Evolutionary conservation across 2,329 filamentous ascomycete species (phyloP), one percentile per base, ranked within the genome.

Genomic region (Ophiognomonia clavigignenti-juglandacearum): DNA sequence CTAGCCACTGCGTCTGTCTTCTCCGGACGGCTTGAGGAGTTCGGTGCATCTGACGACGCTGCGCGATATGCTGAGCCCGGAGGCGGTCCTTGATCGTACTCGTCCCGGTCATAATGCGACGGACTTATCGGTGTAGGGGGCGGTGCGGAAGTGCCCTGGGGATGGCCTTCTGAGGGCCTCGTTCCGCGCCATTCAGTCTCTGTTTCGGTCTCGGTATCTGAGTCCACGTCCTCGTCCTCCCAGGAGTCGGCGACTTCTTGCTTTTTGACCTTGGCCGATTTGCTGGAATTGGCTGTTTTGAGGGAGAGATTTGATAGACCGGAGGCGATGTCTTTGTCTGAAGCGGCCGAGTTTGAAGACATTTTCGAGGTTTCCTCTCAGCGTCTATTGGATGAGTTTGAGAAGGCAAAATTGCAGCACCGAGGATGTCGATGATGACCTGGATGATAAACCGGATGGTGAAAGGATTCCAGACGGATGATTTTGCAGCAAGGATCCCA

Each of bases 1-100:
- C 86, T 80, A 5, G 93, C 93, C 32, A 95, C 89, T 1, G 90
- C 88, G 52, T 95, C 95, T 53, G 91, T 95, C 73, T 96, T 98
- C 68, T 96, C 91, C 0, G 90, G 92, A 32, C 87, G 71, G 47
- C 54, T 27, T 6, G 52, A 43, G 22, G 35, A 13, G 24, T 39
- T 16, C 13, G 46, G 38, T 14, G n/a, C n/a, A n/a, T 32, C 20
- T 13, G 39, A 42, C 23, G 43, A 29, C 6, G 39, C 16, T 19
- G 34, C 23, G 3, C 27, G 46, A 22, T 36, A 37, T 35, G 42
- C 43, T 46, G 42, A 18, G n/a, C 35, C 18, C 23, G 29, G 40
- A 35, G 19, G 40, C 39, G 35, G n/a, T 49, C 7, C 53, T 41
- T 54, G 24, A 26, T 34, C 16, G 9, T n/a, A 34, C n/a, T n/a